Base-by-base conservation (phyloP, 208 protist genomes). In the Trypanosoma boissoni region DNA sequence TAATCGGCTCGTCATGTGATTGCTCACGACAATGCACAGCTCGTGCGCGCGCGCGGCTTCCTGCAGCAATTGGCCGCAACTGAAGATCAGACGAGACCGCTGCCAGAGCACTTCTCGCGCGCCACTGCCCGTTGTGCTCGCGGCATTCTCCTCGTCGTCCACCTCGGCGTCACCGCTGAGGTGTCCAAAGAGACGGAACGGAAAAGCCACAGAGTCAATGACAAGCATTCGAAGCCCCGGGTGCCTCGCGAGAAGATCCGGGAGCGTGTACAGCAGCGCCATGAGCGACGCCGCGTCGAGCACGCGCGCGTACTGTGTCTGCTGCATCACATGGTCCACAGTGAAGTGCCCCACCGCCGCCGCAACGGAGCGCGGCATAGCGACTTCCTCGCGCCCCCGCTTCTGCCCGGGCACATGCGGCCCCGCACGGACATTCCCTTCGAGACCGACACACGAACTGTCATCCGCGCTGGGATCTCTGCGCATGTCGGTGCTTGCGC, bases 171-270 rank as follows among this genome's bases (percentile, higher is more conserved):
- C 39, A 12, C 44, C 57, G 1, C 6, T 1, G 26, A 1, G n/a
- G 1, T 10, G 14, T 28, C 10, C 27, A 31, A 45, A 62, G 24
- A 23, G 56, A 55, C 8, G 49, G 58, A 26, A 67, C 62, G 0
- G 68, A 50, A 24, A 86, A 76, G 94, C 88, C 31, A 97, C 80
- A 2, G 83, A 94, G 64, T 97, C 94, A 31, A 97, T 71, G 6
- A 97, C 37, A 10, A 97, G 31, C 64, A 96, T 74, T 0, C 71
- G 51, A 14, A 92, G 32, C 16, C 18, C 36, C 36, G 59, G 52
- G 45, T 65, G 24, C 9, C 14, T 36, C 10, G 9, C 34, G 21
- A 79, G 20, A 28, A 74, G 65, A 4, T 34, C 32, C 9, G 69
- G 67, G 23, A 94, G 46, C 12, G 36, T 56, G 58, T 92, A 64